Base-by-base conservation (phyloP, 495 filamentous ascomycete species). In the Penicillium crystallinum region DNA sequence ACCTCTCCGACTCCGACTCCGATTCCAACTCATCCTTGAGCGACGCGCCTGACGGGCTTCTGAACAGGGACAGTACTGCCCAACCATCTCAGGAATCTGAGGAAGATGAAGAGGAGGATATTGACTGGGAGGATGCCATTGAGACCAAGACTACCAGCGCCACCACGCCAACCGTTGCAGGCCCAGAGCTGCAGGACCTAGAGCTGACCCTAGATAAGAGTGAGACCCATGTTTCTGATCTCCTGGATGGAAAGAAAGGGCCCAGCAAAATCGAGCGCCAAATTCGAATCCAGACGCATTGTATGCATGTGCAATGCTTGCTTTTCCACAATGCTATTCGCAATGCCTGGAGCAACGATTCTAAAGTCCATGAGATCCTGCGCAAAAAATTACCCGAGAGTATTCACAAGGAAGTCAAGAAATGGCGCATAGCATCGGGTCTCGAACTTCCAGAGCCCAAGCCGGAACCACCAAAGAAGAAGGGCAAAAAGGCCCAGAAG, bases 91-190 rank as follows among this genome's bases (percentile, higher is more conserved):
- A 43, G 4, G 40, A 37, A 48, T 43, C 54, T 1, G 57, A 65
- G n/a, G 63, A 69, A 5, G 70, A 80, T 1, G 75, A 78, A 1
- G 76, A 82, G 2, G 83, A 82, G 2, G 79, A 81, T 0, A 76
- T 89, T 46, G 88, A 95, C 56, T 96, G 93, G 77, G 92, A 96
- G 73, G 90, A 96, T 72, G 90, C 92, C 4, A 74, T 83, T 22
- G 75, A 79, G 22, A 63, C 77, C 21, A 65, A 60, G 6, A 57
- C 61, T 6, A 50, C 52, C 9, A 49, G 62, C 69, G 56, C 64
- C 52, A 55, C 64, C 3, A 63, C 67, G 14, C 57, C 64, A 14
- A 58, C 59, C 12, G 46, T 66, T 4, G 61, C 53, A 7, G 63
- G 45, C 9, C 68, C 73, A 3, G 71, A 65, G 33, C 55, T 71